Evolutionary conservation across 768 basidiomycete genomes (phyloP).

Genomic region (Phylloporus scabripes): DNA sequence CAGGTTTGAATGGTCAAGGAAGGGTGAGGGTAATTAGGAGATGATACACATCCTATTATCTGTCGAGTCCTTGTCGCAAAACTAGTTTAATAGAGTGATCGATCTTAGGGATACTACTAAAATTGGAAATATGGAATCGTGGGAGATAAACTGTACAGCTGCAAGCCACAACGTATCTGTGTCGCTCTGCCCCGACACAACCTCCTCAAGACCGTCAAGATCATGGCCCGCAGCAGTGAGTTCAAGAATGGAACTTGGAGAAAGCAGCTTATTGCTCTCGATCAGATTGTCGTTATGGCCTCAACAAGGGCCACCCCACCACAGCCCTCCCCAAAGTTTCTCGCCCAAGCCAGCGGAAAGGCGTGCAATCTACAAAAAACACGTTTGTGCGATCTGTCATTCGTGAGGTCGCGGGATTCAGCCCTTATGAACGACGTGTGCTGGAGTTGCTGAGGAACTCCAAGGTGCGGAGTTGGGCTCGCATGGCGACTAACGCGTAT

Average conservation of each 20-base stretch:
- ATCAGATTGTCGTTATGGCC: constrained; percentile 77
- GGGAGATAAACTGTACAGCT: constrained; percentile 52
- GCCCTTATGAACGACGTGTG: constrained; percentile 95
- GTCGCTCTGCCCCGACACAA: neutral
- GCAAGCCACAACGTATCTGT: constrained; percentile 40
- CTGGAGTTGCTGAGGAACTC: constrained; percentile 98
- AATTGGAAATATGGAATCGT: constrained; percentile 20
- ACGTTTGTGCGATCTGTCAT: constrained; percentile 91
- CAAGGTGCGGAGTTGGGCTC: constrained; percentile 53
- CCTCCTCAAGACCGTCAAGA: constrained; percentile 52
- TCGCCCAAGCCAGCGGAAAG: constrained; percentile 90
- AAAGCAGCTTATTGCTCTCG: constrained; percentile 7
- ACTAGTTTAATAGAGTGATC: constrained; percentile 2
- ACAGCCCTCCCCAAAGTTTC: constrained; percentile 70
- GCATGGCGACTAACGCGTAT: neutral
- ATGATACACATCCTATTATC: constrained; percentile 26
- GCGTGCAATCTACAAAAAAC: constrained; percentile 81
- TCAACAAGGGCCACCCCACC: constrained; percentile 86
- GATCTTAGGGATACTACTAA: constrained; percentile 11
- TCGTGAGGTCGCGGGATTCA: constrained; percentile 96
- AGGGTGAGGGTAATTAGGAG: constrained; percentile 51
- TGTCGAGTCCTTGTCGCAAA: constrained; percentile 7
- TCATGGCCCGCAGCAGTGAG: constrained; percentile 78
- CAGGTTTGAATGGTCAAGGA: constrained; percentile 28
- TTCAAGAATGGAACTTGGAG: constrained; percentile 7